Evolutionary conservation across 2,329 filamentous ascomycete genomes (phyloP).

Genomic region (Metarhizium humberi): DNA sequence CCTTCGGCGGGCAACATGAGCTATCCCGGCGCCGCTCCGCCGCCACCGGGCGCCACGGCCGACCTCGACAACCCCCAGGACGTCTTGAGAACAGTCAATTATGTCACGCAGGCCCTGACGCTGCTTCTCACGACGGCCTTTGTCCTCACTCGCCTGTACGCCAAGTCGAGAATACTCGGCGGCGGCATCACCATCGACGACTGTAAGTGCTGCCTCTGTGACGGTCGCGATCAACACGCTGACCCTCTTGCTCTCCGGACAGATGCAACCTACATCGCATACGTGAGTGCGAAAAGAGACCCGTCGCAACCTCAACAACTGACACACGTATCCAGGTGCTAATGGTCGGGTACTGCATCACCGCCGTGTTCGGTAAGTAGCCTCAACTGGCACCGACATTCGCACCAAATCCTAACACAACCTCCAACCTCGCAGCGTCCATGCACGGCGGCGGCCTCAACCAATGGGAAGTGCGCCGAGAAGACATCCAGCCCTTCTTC

Average conservation of each 20-base stretch:
- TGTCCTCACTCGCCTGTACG: constrained; percentile 15
- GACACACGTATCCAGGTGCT: constrained; percentile 11
- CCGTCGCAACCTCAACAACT: not conserved
- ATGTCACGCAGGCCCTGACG: constrained; percentile 18
- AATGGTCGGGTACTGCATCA: constrained; percentile 18
- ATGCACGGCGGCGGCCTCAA: constrained; percentile 27
- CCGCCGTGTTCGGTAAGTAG: constrained; percentile 14
- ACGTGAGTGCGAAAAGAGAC: constrained; percentile 6
- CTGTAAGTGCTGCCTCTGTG: constrained; percentile 12
- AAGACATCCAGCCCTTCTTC: constrained; percentile 22
- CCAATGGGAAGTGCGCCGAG: constrained; percentile 19
- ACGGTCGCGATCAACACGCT: not conserved
- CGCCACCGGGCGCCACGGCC: constrained; percentile 15
- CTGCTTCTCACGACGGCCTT: constrained; percentile 16
- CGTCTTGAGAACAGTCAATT: constrained; percentile 16
- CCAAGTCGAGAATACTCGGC: constrained; percentile 13
- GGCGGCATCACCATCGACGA: constrained; percentile 15
- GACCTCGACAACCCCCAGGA: constrained; percentile 17
- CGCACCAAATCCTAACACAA: not conserved
- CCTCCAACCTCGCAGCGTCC: constrained; percentile 7
- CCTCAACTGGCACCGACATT: not conserved
- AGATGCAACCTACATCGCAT: constrained; percentile 13
- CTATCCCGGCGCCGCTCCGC: constrained; percentile 13
- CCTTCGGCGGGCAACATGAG: constrained; percentile 1
- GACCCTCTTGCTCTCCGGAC: not conserved